phyloP scores from a whole-genome alignment of 2,329 filamentous ascomycete genomes.

The Calonectria pseudoreteaudii region DNA sequence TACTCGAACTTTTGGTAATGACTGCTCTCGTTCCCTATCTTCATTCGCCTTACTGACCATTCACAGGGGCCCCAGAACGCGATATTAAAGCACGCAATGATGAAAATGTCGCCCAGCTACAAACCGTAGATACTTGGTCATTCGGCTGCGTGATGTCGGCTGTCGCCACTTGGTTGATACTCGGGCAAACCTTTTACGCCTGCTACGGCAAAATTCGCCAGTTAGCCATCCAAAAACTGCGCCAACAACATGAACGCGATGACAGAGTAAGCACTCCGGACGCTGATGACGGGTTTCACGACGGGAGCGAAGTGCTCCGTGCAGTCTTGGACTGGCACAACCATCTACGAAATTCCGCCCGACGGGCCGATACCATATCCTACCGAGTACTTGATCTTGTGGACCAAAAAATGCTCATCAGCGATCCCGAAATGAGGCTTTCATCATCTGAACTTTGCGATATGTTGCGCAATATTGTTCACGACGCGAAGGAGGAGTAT shows the following conservation, averaged over 20 bases:
- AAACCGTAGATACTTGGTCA: slow-evolving; percentile 14
- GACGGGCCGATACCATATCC: neutral
- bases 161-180: slow-evolving; percentile 7
- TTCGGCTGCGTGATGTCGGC: slow-evolving; percentile 12
- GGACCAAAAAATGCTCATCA: slow-evolving; percentile 1
- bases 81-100: neutral
- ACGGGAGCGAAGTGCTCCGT: neutral
- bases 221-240: neutral
- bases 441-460: neutral
- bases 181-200: neutral
- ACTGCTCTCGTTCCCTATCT: neutral
- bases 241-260: neutral
- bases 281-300: neutral
- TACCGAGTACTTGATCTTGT: slow-evolving; percentile 8
- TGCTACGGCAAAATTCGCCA: neutral
- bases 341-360: slow-evolving; percentile 12
- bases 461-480: neutral
- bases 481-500: neutral
- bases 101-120: neutral
- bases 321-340: slow-evolving; percentile 7
- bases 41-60: neutral
- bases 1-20: slow-evolving; percentile 3
- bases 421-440: neutral
- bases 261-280: neutral
- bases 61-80: neutral